Base-by-base conservation (phyloP, 805 yeast genomes). In the Wickerhamiella brachini region DNA sequence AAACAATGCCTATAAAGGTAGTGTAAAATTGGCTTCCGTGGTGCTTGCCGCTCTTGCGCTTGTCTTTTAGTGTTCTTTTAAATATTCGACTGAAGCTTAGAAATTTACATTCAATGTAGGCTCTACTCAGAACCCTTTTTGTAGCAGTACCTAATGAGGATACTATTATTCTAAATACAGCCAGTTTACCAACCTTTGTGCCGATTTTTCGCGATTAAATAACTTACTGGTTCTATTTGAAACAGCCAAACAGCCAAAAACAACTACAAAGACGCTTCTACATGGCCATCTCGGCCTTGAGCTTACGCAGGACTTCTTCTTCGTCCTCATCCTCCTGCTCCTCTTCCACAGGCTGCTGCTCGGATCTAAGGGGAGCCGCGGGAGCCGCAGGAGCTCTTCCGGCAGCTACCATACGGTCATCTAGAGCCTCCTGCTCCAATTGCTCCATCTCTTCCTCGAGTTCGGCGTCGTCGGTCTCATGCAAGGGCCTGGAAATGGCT, bases 401-500 rank as follows among this genome's bases (percentile, higher is more conserved):
- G 5, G 74, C 76, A 51, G 69, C 70, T 54, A 74, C 70, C 71
- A 79, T 68, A 63, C 73, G 75, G 48, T 71, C 76, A 55, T 83
- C 84, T 51, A 78, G 72, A 53, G 80, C 84, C 68, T 87, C 95
- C 66, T 84, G 88, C 67, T 88, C 87, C 60, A 88, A 72, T 51
- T 80, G 84, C 53, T 86, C 95, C 65, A 93, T 77, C 68, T 93
- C 98, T 59, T 89, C 96, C 60, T 89, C 93, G 64, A 90, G 78
- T 68, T 93, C 98, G 60, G 88, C 96, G 60, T 87, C 95, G 57
- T 76, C 81, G 45, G 70, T 61, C 52, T 86, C 95, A 51, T 94
- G 94, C 57, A 93, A 77, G 5, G 98, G 96, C 69, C 95, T 79
- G 47, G 95, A 83, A 53, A 93, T 88, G 41, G 98, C 97, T 52